Percentiles rank a stretch among this genome's conserved stretches.
Evolutionary conservation across 768 basidiomycete genomes (phyloP).

Genomic region (Inosperma sp.): DNA sequence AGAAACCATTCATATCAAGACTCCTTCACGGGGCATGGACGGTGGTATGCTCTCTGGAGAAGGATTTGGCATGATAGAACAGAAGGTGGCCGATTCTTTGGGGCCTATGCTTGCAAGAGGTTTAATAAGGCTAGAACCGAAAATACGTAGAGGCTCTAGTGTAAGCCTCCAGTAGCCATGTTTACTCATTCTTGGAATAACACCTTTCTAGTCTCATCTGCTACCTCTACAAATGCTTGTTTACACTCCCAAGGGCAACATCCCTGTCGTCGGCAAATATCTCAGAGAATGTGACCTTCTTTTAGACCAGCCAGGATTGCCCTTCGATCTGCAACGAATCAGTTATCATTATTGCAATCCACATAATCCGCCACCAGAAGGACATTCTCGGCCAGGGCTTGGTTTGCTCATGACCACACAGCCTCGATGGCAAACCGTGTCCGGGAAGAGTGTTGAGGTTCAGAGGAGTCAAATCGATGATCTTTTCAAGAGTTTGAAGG

Average conservation of each 20-base stretch:
- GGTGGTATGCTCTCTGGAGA: constrained; percentile 60
- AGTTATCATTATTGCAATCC: constrained; percentile 82
- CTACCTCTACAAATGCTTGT: constrained; percentile 82
- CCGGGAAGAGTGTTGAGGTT: constrained; percentile 81
- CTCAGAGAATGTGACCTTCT: constrained; percentile 63
- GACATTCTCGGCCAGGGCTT: constrained; percentile 23
- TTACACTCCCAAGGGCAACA: constrained; percentile 92
- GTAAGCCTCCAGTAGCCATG: constrained; percentile 35
- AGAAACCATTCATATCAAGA: constrained; percentile 77
- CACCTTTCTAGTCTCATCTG: constrained; percentile 62
- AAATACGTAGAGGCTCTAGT: constrained; percentile 66
- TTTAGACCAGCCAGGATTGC: constrained; percentile 75
- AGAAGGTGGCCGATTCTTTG: constrained; percentile 72
- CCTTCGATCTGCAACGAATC: constrained; percentile 58
- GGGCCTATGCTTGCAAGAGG: constrained; percentile 85
- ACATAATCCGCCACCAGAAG: constrained; percentile 76
- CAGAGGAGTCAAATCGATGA: constrained; percentile 93
- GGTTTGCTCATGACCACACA: constrained; percentile 22
- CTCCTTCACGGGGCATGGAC: constrained; percentile 49
- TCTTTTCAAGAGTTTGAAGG: constrained; percentile 82
- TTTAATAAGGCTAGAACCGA: constrained; percentile 74
- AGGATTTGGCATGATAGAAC: constrained; percentile 79
- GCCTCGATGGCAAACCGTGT: constrained; percentile 55
- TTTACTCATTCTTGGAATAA: too few species aligned
- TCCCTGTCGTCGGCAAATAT: constrained; percentile 73